Base-by-base conservation (phyloP, 495 filamentous ascomycete genomes). In the Penicillium paradoxum region DNA sequence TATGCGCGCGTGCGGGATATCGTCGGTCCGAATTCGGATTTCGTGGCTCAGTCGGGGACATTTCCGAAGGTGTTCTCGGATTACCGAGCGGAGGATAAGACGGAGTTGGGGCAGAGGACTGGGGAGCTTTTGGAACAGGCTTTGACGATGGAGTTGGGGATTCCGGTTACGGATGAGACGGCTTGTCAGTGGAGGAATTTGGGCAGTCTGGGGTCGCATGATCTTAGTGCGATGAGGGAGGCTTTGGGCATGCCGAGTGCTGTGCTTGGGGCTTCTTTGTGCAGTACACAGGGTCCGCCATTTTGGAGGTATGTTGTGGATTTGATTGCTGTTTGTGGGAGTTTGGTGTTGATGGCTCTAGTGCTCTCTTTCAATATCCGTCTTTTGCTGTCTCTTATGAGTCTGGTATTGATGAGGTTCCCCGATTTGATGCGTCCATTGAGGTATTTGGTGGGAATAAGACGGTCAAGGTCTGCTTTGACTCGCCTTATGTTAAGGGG, bases 401-500 rank as follows among this genome's bases (percentile, higher is more conserved):
- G 57, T 69, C 58, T 21, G 76, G 79, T 3, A 67, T 80, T 45
- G 64, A 78, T 50, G 41, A 55, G 2, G 71, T 82, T 2, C 71
- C 77, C 2, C 44, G 60, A 3, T 81, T 81, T 52, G 79, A 81
- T 44, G 73, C 78, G 2, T 72, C 74, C 38, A 47, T 82, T 2
- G 67, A 64, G 32, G 64, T 82, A 4, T 79, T 73, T 60, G 62
- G 65, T 14, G 53, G 59, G n/a, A 58, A 61, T 7, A 80, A 80
- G 60, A 72, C 59, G n/a, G 55, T 61, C 18, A 43, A 38, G 13
- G 57, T 80, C 8, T 36, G 67, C 21, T 77, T 73, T 48, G 64
- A 79, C 38, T 75, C 70, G 0, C 77, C 76, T 5, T 80, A 73
- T 48, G 63, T 79, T 32, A 79, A 77, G 51, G 76, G 74, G 0